These are phyloP conservation scores for Gonapodya prolifera DNA, from an alignment of 192 early-diverging fungal species.

Conservation along the genomic window DNA sequence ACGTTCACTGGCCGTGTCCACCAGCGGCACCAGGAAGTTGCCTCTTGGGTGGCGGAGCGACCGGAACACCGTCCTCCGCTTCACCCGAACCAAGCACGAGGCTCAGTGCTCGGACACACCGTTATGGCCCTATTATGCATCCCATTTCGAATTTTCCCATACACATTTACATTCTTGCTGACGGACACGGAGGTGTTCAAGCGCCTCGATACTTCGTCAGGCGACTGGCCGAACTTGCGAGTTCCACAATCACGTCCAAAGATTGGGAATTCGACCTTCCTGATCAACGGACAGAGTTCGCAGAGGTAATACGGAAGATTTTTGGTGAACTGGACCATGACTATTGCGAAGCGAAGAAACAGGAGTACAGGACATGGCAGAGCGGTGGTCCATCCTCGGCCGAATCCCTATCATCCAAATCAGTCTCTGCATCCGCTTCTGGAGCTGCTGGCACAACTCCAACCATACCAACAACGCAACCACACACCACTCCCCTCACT, in stretches of 20 bases:
- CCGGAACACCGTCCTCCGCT: not conserved
- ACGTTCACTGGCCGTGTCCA: constrained; percentile 30
- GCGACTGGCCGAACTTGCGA: constrained; percentile 17
- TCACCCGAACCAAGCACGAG: not conserved
- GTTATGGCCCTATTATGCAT: not conserved
- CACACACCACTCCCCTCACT: constrained; percentile 17
- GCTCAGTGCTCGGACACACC: not conserved
- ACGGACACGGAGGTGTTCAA: constrained; percentile 43
- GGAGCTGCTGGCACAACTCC: not conserved
- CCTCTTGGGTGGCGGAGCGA: not conserved
- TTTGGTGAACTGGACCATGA: constrained; percentile 34
- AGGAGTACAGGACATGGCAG: constrained; percentile 36
- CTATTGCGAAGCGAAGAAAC: constrained; percentile 29
- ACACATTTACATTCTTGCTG: constrained; percentile 34
- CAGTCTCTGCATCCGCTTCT: not conserved
- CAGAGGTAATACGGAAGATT: constrained; percentile 13
- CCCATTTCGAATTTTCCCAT: constrained; percentile 7
- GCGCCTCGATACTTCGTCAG: constrained; percentile 36
- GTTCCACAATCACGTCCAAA: constrained; percentile 7
- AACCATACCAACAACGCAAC: not conserved
- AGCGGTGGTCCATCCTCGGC: constrained; percentile 10
- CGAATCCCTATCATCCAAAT: not conserved
- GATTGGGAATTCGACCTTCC: constrained; percentile 29
- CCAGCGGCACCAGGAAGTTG: not conserved
- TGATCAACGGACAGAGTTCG: constrained; percentile 19